A percentile compares a stretch with the other conserved stretches of the same genome.
Evolutionary conservation across 257 asterid genomes (phyloP).

Genomic region (Lithospermum erythrorhizon): DNA sequence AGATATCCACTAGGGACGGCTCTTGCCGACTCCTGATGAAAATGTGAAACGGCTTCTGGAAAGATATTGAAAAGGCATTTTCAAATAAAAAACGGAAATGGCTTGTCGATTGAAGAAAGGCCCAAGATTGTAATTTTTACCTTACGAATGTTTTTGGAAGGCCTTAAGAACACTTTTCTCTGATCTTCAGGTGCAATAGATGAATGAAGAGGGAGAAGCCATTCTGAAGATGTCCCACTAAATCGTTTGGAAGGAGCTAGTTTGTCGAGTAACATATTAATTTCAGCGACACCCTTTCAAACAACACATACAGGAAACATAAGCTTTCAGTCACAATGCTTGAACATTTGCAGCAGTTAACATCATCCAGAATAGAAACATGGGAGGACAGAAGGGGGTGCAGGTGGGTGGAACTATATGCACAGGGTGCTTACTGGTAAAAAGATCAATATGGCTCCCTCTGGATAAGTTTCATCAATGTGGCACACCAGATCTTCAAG

Average conservation of each 20-base stretch:
- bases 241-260: conserved; percentile 66
- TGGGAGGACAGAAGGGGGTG: too few relatives aligned
- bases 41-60: not conserved
- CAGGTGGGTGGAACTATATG: not conserved
- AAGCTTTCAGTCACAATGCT: not conserved
- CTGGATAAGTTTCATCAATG: conserved; percentile 64
- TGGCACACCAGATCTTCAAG: conserved; percentile 91
- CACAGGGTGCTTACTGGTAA: conserved; percentile 52
- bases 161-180: conserved; percentile 73
- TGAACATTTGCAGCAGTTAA: not conserved
- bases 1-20: not conserved
- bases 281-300: conserved; percentile 87
- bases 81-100: conserved; percentile 1
- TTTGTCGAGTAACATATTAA: conserved; percentile 61
- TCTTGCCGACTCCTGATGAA: not conserved
- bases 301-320: conserved; percentile 1
- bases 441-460: conserved; percentile 83
- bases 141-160: conserved; percentile 86
- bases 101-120: conserved; percentile 2
- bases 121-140: conserved; percentile 21
- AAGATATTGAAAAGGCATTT: not conserved
- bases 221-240: conserved; percentile 75
- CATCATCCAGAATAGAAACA: not conserved
- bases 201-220: conserved; percentile 96
- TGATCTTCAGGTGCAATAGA: conserved; percentile 92